phyloP scores from a whole-genome alignment of 2,329 filamentous ascomycete species.

The Fusarium gaditjirri region DNA sequence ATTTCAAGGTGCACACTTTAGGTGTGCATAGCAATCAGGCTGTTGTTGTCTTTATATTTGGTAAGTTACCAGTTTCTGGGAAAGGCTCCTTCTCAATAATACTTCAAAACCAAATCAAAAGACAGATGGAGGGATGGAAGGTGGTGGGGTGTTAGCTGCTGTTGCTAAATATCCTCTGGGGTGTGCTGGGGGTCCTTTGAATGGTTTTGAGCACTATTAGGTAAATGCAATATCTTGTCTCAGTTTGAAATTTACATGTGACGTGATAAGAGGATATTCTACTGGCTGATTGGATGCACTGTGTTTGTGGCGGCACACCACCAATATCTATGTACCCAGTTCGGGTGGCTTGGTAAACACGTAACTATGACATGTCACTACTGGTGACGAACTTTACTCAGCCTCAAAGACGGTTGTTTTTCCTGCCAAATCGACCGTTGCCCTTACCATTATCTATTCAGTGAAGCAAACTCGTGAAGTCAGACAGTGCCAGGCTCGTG shows the following conservation, averaged over 20 bases:
- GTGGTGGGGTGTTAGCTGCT: not conserved
- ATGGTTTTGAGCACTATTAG: not conserved
- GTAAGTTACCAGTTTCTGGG: not conserved
- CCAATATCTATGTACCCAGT: not conserved
- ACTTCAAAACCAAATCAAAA: not conserved
- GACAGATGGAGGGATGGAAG: not conserved
- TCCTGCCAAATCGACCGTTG: not conserved
- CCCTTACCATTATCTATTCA: not conserved
- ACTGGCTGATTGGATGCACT: not conserved
- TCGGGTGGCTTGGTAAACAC: not conserved
- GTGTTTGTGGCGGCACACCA: not conserved
- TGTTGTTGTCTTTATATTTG: constrained; percentile 21
- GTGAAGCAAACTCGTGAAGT: not conserved
- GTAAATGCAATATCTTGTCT: not conserved
- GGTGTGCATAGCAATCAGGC: constrained; percentile 9
- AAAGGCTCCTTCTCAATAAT: not conserved
- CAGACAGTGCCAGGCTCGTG: not conserved
- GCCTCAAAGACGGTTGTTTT: not conserved
- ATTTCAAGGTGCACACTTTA: constrained; percentile 1
- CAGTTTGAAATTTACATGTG: not conserved
- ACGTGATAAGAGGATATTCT: not conserved
- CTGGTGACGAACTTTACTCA: not conserved
- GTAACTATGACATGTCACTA: not conserved
- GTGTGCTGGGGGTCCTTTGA: not conserved
- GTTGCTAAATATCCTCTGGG: not conserved